Percentiles rank a stretch among this genome's conserved stretches.
Evolutionary conservation across 2,329 filamentous ascomycete species (phyloP).

Genomic region (Aspergillus sp.): DNA sequence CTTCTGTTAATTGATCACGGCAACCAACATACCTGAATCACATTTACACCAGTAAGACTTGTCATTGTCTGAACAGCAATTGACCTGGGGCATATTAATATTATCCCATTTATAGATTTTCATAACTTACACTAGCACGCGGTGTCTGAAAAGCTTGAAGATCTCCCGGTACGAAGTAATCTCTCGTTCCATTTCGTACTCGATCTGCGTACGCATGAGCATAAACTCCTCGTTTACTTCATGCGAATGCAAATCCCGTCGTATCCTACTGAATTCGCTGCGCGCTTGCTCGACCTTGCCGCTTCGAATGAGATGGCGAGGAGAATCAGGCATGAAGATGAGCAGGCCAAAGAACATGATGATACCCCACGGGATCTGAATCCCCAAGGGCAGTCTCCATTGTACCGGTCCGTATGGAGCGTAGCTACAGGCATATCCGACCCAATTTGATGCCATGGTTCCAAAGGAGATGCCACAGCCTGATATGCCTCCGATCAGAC

Average conservation of each 20-base stretch:
- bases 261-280: constrained; percentile 45
- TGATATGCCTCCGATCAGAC: constrained; percentile 51
- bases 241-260: constrained; percentile 41
- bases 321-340: constrained; percentile 55
- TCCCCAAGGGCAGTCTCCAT: constrained; percentile 52
- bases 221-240: constrained; percentile 49
- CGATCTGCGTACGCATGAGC: constrained; percentile 51
- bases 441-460: constrained; percentile 55
- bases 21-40: constrained; percentile 42
- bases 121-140: constrained; percentile 43
- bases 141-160: constrained; percentile 48
- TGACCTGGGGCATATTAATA: constrained; percentile 27
- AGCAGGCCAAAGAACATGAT: constrained; percentile 50
- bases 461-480: constrained; percentile 54
- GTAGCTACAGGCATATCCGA: constrained; percentile 52
- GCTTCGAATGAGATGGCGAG: constrained; percentile 48
- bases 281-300: constrained; percentile 48
- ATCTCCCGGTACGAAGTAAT: constrained; percentile 50
- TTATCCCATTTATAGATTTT: background rate
- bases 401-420: constrained; percentile 50
- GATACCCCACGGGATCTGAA: constrained; percentile 54
- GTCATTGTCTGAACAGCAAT: constrained; percentile 57
- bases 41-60: constrained; percentile 53
- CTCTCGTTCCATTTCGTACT: constrained; percentile 55
- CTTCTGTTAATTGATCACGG: background rate